A percentile compares a stretch with the other conserved stretches of the same genome.
Conservation (phyloP, 257 asterid genomes). For the Solanum arcanum region DNA sequence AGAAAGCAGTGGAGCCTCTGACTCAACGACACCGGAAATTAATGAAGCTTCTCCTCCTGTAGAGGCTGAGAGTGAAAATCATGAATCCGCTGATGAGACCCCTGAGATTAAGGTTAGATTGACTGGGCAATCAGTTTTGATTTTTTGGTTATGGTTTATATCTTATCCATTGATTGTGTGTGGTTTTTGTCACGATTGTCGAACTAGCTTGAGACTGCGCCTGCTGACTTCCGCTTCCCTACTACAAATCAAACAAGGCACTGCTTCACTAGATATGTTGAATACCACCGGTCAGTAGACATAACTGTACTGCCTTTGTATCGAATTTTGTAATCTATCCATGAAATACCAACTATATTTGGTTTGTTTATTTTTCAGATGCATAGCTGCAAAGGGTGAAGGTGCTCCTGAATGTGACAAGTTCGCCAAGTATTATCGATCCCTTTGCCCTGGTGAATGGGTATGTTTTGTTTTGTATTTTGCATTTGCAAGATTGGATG, state of each 20-base stretch:
- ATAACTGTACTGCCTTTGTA: background rate
- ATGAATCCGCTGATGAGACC: conserved; percentile 51
- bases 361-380: conserved; percentile 31
- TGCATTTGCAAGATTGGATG: background rate
- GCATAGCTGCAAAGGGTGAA: conserved; percentile 85
- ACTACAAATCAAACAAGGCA: conserved; percentile 95
- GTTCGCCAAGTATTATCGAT: conserved; percentile 87
- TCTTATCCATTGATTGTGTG: background rate
- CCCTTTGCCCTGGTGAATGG: conserved; percentile 99
- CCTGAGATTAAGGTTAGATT: conserved; percentile 55
- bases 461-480: conserved; percentile 19
- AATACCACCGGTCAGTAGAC: conserved; percentile 66
- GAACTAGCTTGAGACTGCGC: conserved; percentile 89
- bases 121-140: background rate
- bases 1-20: conserved; percentile 23
- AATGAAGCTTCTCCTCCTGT: conserved; percentile 29
- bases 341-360: background rate
- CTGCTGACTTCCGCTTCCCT: conserved; percentile 96
- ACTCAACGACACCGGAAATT: conserved; percentile 21
- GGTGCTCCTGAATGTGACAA: conserved; percentile 87
- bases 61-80: conserved; percentile 23
- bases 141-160: background rate
- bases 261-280: conserved; percentile 89
- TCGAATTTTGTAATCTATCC: background rate
- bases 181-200: background rate